These are phyloP conservation scores for Xylariaceae sp. DNA, from an alignment of 2,329 filamentous ascomycete genomes.

Conservation along the genomic window DNA sequence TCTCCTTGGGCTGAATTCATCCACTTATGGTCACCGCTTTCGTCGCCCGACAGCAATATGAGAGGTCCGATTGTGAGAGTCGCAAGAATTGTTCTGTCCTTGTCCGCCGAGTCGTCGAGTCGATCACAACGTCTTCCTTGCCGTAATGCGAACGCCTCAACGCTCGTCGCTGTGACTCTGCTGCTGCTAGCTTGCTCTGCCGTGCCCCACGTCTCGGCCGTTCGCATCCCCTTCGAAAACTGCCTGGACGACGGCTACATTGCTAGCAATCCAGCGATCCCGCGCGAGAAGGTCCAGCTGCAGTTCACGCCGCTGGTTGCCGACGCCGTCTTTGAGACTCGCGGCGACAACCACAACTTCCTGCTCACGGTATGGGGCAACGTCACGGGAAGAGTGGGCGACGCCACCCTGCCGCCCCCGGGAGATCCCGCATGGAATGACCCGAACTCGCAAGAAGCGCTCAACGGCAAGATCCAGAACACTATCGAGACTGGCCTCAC, in stretches of 20 bases:
- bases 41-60: conserved; percentile 25
- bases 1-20: conserved; percentile 20
- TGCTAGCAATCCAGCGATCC: conserved; percentile 33
- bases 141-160: background rate
- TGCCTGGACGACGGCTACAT: conserved; percentile 64
- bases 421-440: conserved; percentile 54
- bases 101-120: conserved; percentile 9
- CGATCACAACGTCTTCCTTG: conserved; percentile 8
- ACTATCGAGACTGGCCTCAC: conserved; percentile 42
- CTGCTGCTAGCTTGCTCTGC: conserved; percentile 37
- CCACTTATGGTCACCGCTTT: conserved; percentile 5
- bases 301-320: conserved; percentile 76
- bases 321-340: conserved; percentile 66
- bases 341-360: conserved; percentile 57
- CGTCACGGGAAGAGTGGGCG: conserved; percentile 66
- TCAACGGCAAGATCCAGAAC: conserved; percentile 71
- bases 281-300: conserved; percentile 50
- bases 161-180: conserved; percentile 22
- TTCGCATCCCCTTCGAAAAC: conserved; percentile 74
- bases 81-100: conserved; percentile 11
- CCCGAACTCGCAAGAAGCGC: conserved; percentile 49
- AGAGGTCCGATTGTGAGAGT: conserved; percentile 18
- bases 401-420: conserved; percentile 53
- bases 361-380: conserved; percentile 84
- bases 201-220: conserved; percentile 50